Base-by-base conservation (phyloP, 1,284 basidiomycete genomes). In the Ganoderma meredithae region DNA sequence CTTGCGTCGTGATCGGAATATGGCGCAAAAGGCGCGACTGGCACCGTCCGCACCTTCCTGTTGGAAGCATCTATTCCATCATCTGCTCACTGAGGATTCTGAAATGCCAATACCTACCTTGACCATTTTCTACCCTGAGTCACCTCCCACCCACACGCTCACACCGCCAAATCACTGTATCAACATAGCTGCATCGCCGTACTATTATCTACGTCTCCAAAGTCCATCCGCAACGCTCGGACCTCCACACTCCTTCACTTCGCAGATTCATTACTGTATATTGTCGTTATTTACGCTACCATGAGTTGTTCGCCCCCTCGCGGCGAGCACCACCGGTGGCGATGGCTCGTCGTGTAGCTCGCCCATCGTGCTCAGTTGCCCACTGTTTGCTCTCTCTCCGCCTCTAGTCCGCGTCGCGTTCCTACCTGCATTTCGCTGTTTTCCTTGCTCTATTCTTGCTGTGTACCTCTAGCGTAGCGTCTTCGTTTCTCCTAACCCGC, bases 1-100 rank as follows among this genome's bases (percentile, higher is more conserved):
- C 58, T 13, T 27, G 58, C n/a, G n/a, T 27, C 4, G n/a, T 12
- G 17, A 27, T 43, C 27, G 17, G 9, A 3, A 19, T 19, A 22
- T 40, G n/a, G 65, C 52, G 65, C 60, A 66, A 66, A 66, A 66
- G 53, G 55, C 56, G 66, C 60, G 27, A 40, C 31, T n/a, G 31
- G 36, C 41, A 41, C 60, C 36, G 22, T 5, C 55, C 17, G 19
- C 17, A 39, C 36, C 33, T 39, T 15, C n/a, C 55, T 8, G 25
- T 52, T 25, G 22, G 9, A 33, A 58, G 8, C 36, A 58, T 39
- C n/a, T 58, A 36, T 2, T 58, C 33, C 55, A 17, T 36, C 55
- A 39, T 39, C n/a, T 58, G 36, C 31, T 33, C 33, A 12, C 15
- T 15, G 31, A 33, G 5, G 52, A 55, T 58, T 19, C 22, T 22